Evolutionary conservation across 176 grass and related monocot genomes (phyloP).

Genomic region (Oryza brachyantha): DNA sequence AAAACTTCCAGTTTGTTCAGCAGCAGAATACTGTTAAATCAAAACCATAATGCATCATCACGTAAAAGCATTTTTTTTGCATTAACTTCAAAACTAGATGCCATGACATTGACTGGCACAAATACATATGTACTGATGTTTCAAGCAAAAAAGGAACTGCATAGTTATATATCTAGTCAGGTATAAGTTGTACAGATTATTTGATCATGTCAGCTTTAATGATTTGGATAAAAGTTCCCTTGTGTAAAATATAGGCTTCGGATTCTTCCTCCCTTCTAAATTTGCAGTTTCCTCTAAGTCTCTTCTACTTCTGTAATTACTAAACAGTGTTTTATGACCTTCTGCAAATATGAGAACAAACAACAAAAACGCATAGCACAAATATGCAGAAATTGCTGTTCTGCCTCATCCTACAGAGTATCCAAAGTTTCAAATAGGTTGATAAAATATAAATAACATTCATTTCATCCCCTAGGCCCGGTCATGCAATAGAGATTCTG

Average conservation of each 20-base stretch:
- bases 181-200: not conserved
- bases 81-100: not conserved
- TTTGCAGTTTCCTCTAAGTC: not conserved
- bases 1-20: not conserved
- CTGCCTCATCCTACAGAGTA: not conserved
- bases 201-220: not conserved
- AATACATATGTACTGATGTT: not conserved
- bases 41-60: not conserved
- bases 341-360: not conserved
- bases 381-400: not conserved
- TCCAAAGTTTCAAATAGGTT: not conserved
- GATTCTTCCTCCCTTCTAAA: not conserved
- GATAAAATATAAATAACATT: not conserved
- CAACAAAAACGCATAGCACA: not conserved
- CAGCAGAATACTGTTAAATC: conserved; percentile 1
- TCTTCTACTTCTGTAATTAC: not conserved
- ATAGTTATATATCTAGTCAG: not conserved
- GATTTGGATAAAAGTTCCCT: not conserved
- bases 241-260: not conserved
- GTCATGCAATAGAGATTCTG: not conserved
- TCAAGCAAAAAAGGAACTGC: not conserved
- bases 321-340: not conserved
- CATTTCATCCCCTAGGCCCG: not conserved
- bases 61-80: not conserved
- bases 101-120: not conserved